Conservation (phyloP, 2,329 filamentous ascomycete genomes). For the Cladobotryum mycophilum region DNA sequence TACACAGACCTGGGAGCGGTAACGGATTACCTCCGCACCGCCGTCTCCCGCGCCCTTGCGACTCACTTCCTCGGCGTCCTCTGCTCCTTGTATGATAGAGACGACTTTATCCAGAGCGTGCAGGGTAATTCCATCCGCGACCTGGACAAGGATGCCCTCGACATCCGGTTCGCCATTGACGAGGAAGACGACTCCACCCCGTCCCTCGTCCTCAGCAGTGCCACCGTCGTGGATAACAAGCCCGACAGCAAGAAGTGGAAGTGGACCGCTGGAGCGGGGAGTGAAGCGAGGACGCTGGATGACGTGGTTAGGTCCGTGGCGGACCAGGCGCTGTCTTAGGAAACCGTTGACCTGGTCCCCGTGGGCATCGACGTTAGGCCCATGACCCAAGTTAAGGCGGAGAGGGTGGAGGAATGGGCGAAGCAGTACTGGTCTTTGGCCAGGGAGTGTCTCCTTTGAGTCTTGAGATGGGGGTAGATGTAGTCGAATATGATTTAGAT, state of each 20-base stretch:
- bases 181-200: constrained; percentile 13
- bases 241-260: constrained; percentile 21
- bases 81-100: background rate
- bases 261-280: constrained; percentile 19
- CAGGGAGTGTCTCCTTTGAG: too few relatives aligned
- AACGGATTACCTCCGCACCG: constrained; percentile 39
- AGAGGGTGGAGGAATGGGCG: background rate
- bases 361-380: background rate
- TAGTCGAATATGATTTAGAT: background rate
- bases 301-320: constrained; percentile 17
- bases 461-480: too few relatives aligned
- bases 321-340: constrained; percentile 16
- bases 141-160: constrained; percentile 20
- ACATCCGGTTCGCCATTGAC: constrained; percentile 28
- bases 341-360: background rate
- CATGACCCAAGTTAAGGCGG: background rate
- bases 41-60: constrained; percentile 35
- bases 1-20: constrained; percentile 41
- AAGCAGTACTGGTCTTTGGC: background rate
- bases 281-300: constrained; percentile 17
- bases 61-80: constrained; percentile 27
- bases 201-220: constrained; percentile 19
- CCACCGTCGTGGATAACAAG: constrained; percentile 14
- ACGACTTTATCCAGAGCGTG: constrained; percentile 24
- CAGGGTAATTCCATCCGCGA: constrained; percentile 28